Conservation (phyloP, 2,329 filamentous ascomycete genomes). For the Samsoniella hepiali region DNA sequence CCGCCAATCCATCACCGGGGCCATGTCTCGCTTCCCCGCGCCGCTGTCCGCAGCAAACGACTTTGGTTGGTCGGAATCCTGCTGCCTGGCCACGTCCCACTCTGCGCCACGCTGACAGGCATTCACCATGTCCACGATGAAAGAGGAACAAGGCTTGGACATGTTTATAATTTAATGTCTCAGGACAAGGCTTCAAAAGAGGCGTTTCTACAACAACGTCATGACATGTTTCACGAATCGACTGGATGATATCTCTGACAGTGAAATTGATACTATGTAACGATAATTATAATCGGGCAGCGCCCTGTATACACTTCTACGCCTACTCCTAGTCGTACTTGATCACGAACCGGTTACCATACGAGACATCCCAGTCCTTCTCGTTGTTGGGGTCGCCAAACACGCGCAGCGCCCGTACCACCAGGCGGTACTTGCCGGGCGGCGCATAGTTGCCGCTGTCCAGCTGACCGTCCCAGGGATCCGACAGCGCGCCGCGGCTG, state of each 20-base stretch:
- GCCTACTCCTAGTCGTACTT: conserved; percentile 31
- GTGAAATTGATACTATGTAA: background rate
- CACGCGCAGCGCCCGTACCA: conserved; percentile 47
- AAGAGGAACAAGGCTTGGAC: too few relatives aligned
- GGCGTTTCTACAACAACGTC: too few relatives aligned
- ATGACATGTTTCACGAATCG: too few relatives aligned
- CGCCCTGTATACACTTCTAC: too few relatives aligned
- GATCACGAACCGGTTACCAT: conserved; percentile 44
- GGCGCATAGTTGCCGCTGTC: conserved; percentile 46
- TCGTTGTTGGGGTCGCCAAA: conserved; percentile 45
- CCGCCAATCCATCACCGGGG: background rate
- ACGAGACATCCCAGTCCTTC: conserved; percentile 45
- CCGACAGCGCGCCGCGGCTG: conserved; percentile 26
- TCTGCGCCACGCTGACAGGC: background rate
- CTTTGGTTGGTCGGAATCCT: conserved; percentile 19
- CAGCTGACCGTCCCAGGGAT: conserved; percentile 46
- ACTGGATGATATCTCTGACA: too few relatives aligned
- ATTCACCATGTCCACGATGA: background rate
- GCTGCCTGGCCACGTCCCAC: conserved; percentile 19
- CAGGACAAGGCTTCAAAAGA: too few relatives aligned
- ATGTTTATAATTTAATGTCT: too few relatives aligned
- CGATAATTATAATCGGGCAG: background rate
- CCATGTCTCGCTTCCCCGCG: background rate
- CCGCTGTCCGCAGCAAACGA: background rate
- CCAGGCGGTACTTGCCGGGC: conserved; percentile 48